These are phyloP conservation scores for Botrytis cinerea DNA, from an alignment of 2,329 filamentous ascomycete genomes.

Conservation along the genomic window DNA sequence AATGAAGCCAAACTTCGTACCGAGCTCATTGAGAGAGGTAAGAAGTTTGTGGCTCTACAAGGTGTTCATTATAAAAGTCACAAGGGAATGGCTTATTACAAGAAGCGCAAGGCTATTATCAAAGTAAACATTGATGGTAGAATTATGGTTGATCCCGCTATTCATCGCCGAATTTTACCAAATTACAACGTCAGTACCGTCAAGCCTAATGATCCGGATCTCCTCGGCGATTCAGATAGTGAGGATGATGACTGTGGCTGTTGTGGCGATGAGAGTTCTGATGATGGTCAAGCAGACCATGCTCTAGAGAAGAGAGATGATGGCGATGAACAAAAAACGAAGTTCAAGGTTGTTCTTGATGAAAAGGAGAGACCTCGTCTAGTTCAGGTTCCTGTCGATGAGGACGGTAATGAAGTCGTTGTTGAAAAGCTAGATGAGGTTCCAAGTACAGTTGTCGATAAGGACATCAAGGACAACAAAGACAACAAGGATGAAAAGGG, in stretches of 20 bases:
- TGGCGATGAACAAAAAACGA: slow-evolving; percentile 41
- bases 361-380: slow-evolving; percentile 54
- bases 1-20: slow-evolving; percentile 64
- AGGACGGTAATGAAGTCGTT: slow-evolving; percentile 55
- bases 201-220: slow-evolving; percentile 68
- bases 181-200: slow-evolving; percentile 80
- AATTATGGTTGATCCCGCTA: slow-evolving; percentile 83
- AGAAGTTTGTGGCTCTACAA: slow-evolving; percentile 78
- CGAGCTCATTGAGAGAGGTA: slow-evolving; percentile 75
- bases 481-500: slow-evolving; percentile 23
- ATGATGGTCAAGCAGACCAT: slow-evolving; percentile 40
- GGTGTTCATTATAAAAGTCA: slow-evolving; percentile 83
- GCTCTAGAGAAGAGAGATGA: slow-evolving; percentile 32
- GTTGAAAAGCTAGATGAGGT: slow-evolving; percentile 60
- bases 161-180: slow-evolving; percentile 80
- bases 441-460: slow-evolving; percentile 36
- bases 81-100: slow-evolving; percentile 82
- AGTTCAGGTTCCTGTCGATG: slow-evolving; percentile 57
- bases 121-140: slow-evolving; percentile 86
- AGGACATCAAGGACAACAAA: slow-evolving; percentile 34
- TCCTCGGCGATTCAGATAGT: slow-evolving; percentile 53
- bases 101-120: slow-evolving; percentile 71
- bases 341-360: slow-evolving; percentile 44
- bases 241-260: slow-evolving; percentile 47
- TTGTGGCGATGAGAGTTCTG: slow-evolving; percentile 44